Conservation (phyloP, 1,284 basidiomycete genomes). For the Puccinia coronata region DNA sequence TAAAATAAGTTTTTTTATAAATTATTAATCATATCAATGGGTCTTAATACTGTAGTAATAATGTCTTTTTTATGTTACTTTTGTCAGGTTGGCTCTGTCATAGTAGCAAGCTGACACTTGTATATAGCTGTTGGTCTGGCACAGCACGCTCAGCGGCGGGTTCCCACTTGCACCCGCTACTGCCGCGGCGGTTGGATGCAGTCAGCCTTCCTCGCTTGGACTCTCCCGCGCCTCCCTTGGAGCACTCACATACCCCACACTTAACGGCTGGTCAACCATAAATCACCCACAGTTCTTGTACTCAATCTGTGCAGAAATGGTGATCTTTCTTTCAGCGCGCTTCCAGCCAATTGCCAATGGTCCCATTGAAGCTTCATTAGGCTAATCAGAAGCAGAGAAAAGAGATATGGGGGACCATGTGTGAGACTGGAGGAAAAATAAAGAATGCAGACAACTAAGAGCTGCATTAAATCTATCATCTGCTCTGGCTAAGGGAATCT, state of each 20-base stretch:
- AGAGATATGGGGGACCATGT: no score
- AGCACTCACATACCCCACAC: background rate
- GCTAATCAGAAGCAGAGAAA: background rate
- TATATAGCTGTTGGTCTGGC: conserved; percentile 30
- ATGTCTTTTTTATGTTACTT: no score
- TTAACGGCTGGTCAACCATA: conserved; percentile 22
- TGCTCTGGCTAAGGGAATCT: no score
- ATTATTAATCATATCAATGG: no score
- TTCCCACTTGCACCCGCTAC: background rate
- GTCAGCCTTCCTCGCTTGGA: background rate
- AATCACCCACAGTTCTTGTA: conserved; percentile 44
- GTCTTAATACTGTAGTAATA: no score
- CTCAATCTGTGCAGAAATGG: conserved; percentile 23
- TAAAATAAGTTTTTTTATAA: no score
- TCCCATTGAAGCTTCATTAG: background rate
- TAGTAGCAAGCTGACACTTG: no score
- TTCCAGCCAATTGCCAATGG: conserved; percentile 10
- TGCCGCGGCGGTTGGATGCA: background rate
- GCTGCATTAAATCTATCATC: no score
- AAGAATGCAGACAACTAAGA: no score
- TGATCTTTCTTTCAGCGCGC: background rate
- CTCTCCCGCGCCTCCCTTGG: background rate
- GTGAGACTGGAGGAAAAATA: no score
- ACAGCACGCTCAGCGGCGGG: background rate
- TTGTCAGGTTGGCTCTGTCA: no score